Evolutionary conservation across 495 filamentous ascomycete species (phyloP), one percentile per base, ranked within the genome.

Genomic region (Pyrenula massariospora): DNA sequence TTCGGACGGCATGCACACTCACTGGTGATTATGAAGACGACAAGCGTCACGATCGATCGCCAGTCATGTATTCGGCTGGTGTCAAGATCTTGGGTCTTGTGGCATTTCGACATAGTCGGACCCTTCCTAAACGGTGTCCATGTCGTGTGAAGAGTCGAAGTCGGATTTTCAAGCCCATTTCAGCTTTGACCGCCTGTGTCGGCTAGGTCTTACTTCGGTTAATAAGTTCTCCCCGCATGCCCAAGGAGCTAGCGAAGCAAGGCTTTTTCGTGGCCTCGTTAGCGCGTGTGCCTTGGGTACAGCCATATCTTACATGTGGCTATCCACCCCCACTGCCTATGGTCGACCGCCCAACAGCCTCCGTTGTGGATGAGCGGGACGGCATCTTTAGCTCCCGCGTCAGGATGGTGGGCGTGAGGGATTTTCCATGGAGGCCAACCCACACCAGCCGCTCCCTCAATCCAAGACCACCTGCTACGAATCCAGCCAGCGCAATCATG

Each of bases 1-100:
- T 12, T 51, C 25, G 0, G 31, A 19, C 49, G 3, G 50, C 20
- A 11, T 22, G 24, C 19, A 54, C 42, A 73, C 82, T 74, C 66
- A 84, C 81, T 85, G 3, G 82, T 81, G 49, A 83, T 19, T 36
- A 84, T 70, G 63, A 86, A 86, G 19, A 83, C 71, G 25, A 86
- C 66, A 22, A 86, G 71, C 2, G 82, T 84, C 48, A 84, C 65
- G 50, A 85, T 85, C 25, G 83, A 84, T 56, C 73, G 68, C 83
- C 80, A 84, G 11, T 73, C 60, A 50, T 65, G 77, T 60, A 86
- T 84, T 59, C 70, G 61, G 47, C 58, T 67, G 12, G 77, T 81
- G 57, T 81, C 68, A 20, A 76, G 67, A 10, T 21, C 19, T n/a
- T n/a, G n/a, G n/a, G 42, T 72, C 63, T 42, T 73, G 63, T 15